Base-by-base conservation (phyloP, 345 rosid species). In the Trapa incisa region DNA sequence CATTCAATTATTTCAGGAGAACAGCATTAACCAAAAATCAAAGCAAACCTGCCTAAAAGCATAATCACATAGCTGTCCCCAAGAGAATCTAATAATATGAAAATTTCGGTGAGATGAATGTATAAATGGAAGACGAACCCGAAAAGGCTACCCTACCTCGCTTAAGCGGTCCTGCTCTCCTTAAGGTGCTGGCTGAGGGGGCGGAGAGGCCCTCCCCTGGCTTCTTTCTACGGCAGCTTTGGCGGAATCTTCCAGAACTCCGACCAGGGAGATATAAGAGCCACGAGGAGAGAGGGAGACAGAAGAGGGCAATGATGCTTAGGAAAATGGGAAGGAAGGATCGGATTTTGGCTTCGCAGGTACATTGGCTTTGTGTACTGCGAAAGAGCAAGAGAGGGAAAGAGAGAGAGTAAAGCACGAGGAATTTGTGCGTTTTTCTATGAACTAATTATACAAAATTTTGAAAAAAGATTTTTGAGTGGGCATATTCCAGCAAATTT, bases 151-250 rank as follows among this genome's bases (percentile, higher is more conserved):
- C 95, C 35, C 68, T 17, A 89, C 90, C 79, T 84, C 96, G 76
- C 43, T 90, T 47, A 86, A 80, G 47, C 50, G 66, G 82, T 74
- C 39, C 92, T 86, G 56, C 75, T 83, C 85, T 84, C 94, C 71
- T 85, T 93, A 58, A 93, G 68, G 79, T 84, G 87, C 78, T 82
- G 97, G 73, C 94, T 87, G 78, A 93, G 70, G 66, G 61, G 67
- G 73, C 83, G 0, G 86, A 80, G 80, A 89, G 88, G 74, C 87
- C 82, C 0, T 83, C 61, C 69, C 80, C 29, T 22, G 29, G 29
- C 29, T 22, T 22, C 29, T 22, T 22, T 86, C 58, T 75, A 83
- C 41, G 77, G 60, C 11, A 72, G 76, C 75, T 17, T 45, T 13
- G 8, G 12, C 48, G 48, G 48, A 0, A 45, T 68, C 3, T 47